These are phyloP conservation scores for Penicillium parvum DNA, from an alignment of 495 filamentous ascomycete genomes.

Conservation along the genomic window DNA sequence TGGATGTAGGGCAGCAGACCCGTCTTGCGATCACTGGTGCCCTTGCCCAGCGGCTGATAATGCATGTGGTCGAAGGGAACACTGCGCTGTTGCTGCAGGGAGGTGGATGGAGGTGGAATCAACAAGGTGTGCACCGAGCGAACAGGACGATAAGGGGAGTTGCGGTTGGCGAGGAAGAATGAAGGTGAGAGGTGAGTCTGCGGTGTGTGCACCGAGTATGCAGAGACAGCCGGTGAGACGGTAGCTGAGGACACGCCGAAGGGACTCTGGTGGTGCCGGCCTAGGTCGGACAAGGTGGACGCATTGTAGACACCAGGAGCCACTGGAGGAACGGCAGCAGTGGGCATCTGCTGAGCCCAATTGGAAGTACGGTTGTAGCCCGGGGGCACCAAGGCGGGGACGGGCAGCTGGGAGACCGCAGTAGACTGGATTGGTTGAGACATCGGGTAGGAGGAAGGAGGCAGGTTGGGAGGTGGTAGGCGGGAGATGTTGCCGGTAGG, in stretches of 20 bases:
- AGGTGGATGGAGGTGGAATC: slow-evolving; percentile 77
- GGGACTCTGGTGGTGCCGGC: slow-evolving; percentile 35
- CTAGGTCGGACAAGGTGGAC: slow-evolving; percentile 47
- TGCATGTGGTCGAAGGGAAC: slow-evolving; percentile 82
- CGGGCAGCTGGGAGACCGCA: slow-evolving; percentile 46
- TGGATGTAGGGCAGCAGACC: slow-evolving; percentile 76
- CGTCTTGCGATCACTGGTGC: slow-evolving; percentile 66
- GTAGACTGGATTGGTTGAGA: slow-evolving; percentile 39
- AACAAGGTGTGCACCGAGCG: slow-evolving; percentile 83
- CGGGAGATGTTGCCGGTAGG: slow-evolving; percentile 36
- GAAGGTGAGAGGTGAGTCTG: slow-evolving; percentile 58
- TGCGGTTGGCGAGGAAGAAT: slow-evolving; percentile 57
- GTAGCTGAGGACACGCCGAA: slow-evolving; percentile 34
- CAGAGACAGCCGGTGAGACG: slow-evolving; percentile 38
- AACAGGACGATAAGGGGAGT: slow-evolving; percentile 89
- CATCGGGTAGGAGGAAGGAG: slow-evolving; percentile 34
- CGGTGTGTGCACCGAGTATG: slow-evolving; percentile 43
- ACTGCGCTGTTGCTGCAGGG: slow-evolving; percentile 65
- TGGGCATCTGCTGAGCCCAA: slow-evolving; percentile 45
- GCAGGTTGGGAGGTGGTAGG: slow-evolving; percentile 54
- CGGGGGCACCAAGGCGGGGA: slow-evolving; percentile 52
- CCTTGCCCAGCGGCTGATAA: slow-evolving; percentile 83
- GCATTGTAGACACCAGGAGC: slow-evolving; percentile 46
- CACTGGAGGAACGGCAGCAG: slow-evolving; percentile 35
- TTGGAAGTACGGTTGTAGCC: slow-evolving; percentile 51